Conservation (phyloP, 169 alveolate genomes). For the Plasmodium coatneyi region DNA sequence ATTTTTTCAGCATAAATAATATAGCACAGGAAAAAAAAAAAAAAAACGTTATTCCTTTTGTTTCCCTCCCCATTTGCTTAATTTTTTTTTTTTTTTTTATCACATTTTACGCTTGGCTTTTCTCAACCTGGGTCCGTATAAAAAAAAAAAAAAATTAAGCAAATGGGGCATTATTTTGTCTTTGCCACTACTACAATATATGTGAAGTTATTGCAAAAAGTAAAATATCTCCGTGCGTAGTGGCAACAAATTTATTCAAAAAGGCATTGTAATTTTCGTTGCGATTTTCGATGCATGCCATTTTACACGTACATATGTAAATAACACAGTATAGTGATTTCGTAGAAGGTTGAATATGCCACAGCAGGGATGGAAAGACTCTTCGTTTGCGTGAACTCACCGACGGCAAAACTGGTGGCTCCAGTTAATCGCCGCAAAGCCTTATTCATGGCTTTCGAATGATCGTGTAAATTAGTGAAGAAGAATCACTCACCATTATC, state of each 20-base stretch:
- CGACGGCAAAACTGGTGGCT: neutral
- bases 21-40: neutral
- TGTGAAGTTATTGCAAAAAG: neutral
- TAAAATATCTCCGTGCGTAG: neutral
- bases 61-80: neutral
- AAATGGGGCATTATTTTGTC: neutral
- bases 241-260: neutral
- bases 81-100: neutral
- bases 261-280: neutral
- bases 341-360: neutral
- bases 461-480: neutral
- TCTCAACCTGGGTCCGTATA: neutral
- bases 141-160: neutral
- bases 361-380: neutral
- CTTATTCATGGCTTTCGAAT: neutral
- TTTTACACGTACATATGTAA: neutral
- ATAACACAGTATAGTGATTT: neutral
- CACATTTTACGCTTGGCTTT: neutral
- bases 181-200: neutral
- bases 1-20: neutral
- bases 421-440: neutral
- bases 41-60: neutral
- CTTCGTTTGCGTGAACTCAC: neutral
- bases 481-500: neutral
- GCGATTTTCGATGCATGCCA: neutral